A percentile compares a stretch with the other conserved stretches of the same genome.
These are phyloP conservation scores for Byssoonygena ceratinophila DNA, from an alignment of 2,329 filamentous ascomycete species.

Conservation along the genomic window DNA sequence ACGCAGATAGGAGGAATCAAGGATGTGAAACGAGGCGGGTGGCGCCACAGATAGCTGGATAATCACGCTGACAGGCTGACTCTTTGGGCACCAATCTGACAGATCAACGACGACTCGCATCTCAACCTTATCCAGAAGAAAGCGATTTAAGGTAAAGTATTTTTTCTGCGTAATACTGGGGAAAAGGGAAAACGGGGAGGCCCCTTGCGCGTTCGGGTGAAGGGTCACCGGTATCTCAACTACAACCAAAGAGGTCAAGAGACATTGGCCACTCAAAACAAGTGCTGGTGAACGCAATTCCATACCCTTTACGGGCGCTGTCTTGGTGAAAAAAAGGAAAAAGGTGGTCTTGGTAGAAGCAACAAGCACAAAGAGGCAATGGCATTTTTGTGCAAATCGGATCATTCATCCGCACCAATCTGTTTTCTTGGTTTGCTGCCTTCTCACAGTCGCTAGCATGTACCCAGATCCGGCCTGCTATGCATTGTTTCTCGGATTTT, in stretches of 20 bases:
- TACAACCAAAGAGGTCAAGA: not conserved
- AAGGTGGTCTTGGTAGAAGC: conserved; percentile 5
- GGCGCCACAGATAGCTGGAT: conserved; percentile 7
- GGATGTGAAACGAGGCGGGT: conserved; percentile 12
- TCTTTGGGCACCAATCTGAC: conserved; percentile 17
- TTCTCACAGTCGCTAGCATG: conserved; percentile 4
- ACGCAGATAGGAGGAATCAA: conserved; percentile 8
- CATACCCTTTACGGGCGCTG: conserved; percentile 6
- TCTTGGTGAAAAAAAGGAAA: not conserved
- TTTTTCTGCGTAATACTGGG: not conserved
- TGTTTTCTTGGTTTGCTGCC: conserved; percentile 4
- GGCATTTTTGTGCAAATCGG: conserved; percentile 10
- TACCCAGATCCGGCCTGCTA: conserved; percentile 6
- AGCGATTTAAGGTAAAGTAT: not conserved
- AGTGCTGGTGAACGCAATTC: conserved; percentile 5
- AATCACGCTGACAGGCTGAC: conserved; percentile 6
- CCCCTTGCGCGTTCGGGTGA: not conserved
- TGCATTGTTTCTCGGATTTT: conserved; percentile 1
- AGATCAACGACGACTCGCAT: conserved; percentile 10
- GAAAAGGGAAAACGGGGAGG: not conserved
- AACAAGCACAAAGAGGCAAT: conserved; percentile 5
- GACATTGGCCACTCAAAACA: not conserved
- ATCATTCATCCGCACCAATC: conserved; percentile 13
- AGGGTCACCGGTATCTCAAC: not conserved
- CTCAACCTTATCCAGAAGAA: not conserved